These are phyloP conservation scores for Fusarium mundagurra DNA, from an alignment of 2,329 filamentous ascomycete species.

Conservation along the genomic window DNA sequence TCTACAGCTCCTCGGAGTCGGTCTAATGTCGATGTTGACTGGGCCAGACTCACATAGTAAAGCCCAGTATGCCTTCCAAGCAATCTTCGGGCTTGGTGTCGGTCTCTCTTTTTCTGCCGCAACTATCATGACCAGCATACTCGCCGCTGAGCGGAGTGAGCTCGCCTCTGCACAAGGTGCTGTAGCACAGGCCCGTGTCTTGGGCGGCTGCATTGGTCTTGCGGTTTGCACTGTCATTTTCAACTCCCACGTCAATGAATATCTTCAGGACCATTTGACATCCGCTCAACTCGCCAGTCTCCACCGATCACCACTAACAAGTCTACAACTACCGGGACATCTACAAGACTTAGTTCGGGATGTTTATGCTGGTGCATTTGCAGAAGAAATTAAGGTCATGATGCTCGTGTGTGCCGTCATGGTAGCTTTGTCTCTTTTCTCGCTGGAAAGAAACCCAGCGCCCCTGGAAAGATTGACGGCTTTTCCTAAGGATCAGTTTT, in stretches of 20 bases:
- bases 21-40: slow-evolving; percentile 58
- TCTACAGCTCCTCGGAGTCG: slow-evolving; percentile 63
- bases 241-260: slow-evolving; percentile 55
- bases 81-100: slow-evolving; percentile 67
- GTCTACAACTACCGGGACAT: slow-evolving; percentile 47
- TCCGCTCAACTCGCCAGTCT: slow-evolving; percentile 52
- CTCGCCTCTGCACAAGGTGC: slow-evolving; percentile 68
- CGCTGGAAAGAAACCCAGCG: slow-evolving; percentile 55
- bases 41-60: slow-evolving; percentile 46
- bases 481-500: slow-evolving; percentile 40
- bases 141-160: slow-evolving; percentile 57
- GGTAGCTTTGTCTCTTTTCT: slow-evolving; percentile 55
- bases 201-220: slow-evolving; percentile 69
- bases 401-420: slow-evolving; percentile 55
- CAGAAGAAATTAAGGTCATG: slow-evolving; percentile 58
- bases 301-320: slow-evolving; percentile 56
- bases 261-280: slow-evolving; percentile 51
- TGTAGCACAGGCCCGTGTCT: slow-evolving; percentile 67
- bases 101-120: slow-evolving; percentile 66
- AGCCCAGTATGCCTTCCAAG: slow-evolving; percentile 64
- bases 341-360: slow-evolving; percentile 49
- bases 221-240: slow-evolving; percentile 68
- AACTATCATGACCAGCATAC: slow-evolving; percentile 66
- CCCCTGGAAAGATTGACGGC: slow-evolving; percentile 47
- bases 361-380: slow-evolving; percentile 59